phyloP scores from a whole-genome alignment of 2,329 filamentous ascomycete species.

The Didymosphaeria variabile region DNA sequence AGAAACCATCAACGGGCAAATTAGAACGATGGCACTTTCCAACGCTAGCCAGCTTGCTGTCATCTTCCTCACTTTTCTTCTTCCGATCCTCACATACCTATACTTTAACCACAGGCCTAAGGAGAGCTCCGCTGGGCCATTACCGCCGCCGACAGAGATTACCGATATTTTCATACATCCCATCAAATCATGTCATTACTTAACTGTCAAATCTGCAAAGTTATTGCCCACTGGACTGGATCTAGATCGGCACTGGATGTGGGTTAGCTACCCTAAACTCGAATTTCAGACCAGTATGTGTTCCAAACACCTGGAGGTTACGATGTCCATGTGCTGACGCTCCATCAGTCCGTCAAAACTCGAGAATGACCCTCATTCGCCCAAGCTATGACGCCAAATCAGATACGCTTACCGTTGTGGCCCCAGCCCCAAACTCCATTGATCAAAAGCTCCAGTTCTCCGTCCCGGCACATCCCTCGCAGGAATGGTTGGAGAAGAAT shows the following conservation, averaged over 20 bases:
- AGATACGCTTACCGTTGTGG: constrained; percentile 60
- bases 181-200: constrained; percentile 72
- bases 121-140: constrained; percentile 32
- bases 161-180: constrained; percentile 67
- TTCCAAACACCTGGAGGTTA: background rate
- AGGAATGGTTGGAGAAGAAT: constrained; percentile 62
- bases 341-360: constrained; percentile 60
- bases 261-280: constrained; percentile 62
- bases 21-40: constrained; percentile 36
- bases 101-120: constrained; percentile 28
- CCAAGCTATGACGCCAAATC: constrained; percentile 59
- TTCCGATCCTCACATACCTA: constrained; percentile 45
- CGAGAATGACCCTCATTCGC: constrained; percentile 70
- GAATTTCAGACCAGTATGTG: constrained; percentile 65
- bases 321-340: background rate
- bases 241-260: constrained; percentile 73
- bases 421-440: constrained; percentile 51
- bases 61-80: constrained; percentile 36
- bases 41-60: constrained; percentile 33
- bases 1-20: too few species aligned
- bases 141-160: constrained; percentile 53
- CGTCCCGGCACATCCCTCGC: constrained; percentile 63
- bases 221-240: constrained; percentile 67
- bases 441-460: constrained; percentile 51
- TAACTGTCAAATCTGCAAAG: constrained; percentile 61